Conservation (phyloP, 2,329 filamentous ascomycete species). For the Dothidotthia symphoricarpi region DNA sequence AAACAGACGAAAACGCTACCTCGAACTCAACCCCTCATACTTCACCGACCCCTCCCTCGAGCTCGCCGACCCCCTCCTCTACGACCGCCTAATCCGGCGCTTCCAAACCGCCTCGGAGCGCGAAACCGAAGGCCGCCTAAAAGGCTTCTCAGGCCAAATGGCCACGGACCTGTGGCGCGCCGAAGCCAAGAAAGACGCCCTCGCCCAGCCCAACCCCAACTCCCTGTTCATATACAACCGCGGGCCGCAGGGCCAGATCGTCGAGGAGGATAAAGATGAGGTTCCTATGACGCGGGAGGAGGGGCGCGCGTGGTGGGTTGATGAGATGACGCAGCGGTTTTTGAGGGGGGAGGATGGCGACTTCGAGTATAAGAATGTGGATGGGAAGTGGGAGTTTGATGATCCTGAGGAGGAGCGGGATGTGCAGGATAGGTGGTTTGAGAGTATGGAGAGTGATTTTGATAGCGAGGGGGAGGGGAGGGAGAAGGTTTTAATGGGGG, state of each 20-base stretch:
- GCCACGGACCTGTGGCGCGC: conserved; percentile 75
- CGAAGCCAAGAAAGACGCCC: conserved; percentile 69
- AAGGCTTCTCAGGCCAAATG: conserved; percentile 76
- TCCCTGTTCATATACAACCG: conserved; percentile 52
- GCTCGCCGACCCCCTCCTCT: conserved; percentile 72
- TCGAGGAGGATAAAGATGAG: conserved; percentile 59
- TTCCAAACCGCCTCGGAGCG: conserved; percentile 74
- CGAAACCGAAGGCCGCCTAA: conserved; percentile 67
- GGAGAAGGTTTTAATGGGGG: conserved; percentile 41
- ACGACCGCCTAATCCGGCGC: conserved; percentile 74
- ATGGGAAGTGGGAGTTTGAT: conserved; percentile 71
- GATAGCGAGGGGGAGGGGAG: conserved; percentile 48
- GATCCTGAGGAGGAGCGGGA: conserved; percentile 61
- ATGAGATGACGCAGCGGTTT: conserved; percentile 72
- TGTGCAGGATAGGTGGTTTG: conserved; percentile 74
- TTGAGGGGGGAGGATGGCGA: conserved; percentile 71
- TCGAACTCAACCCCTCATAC: conserved; percentile 71
- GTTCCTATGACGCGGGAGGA: conserved; percentile 62
- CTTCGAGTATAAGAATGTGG: conserved; percentile 72
- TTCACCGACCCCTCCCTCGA: conserved; percentile 61
- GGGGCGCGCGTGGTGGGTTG: conserved; percentile 66
- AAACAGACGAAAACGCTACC: conserved; percentile 75
- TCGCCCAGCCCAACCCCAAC: conserved; percentile 55
- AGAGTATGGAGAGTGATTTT: conserved; percentile 72
- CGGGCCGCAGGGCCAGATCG: conserved; percentile 56